Conservation (phyloP, 169 alveolate species). For the Theileria luwenshuni region DNA sequence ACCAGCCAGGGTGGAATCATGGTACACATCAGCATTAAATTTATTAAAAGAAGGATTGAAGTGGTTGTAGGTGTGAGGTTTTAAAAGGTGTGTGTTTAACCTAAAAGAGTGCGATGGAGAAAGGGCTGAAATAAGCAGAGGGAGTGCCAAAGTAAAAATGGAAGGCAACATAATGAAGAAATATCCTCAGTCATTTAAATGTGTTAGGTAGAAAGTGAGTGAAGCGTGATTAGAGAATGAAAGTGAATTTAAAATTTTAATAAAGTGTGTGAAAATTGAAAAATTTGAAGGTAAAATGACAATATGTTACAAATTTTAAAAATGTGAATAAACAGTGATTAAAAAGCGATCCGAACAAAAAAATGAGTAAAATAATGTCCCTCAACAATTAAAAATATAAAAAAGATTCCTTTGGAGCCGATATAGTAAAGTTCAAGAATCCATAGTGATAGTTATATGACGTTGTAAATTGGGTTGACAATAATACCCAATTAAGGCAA, state of each 20-base stretch:
- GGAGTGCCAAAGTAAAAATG: neutral
- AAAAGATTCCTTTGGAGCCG: neutral
- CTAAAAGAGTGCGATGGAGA: neutral
- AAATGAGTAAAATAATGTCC: too few species aligned
- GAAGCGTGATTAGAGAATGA: neutral
- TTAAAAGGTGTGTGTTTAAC: neutral
- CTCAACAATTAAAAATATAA: neutral
- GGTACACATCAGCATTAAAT: constrained; percentile 11
- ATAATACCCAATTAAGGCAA: constrained; percentile 10
- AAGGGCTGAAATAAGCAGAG: neutral
- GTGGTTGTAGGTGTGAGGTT: neutral
- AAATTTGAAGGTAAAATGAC: neutral
- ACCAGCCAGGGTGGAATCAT: neutral
- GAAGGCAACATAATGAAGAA: constrained; percentile 17
- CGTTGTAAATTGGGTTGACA: constrained; percentile 19
- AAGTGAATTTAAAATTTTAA: neutral
- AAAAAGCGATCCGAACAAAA: too few species aligned
- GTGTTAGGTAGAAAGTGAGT: constrained; percentile 3
- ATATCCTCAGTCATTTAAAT: constrained; percentile 4
- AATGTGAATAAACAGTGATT: constrained; percentile 4
- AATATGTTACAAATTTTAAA: neutral
- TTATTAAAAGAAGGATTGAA: neutral
- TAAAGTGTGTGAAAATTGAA: neutral
- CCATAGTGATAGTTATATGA: constrained; percentile 2
- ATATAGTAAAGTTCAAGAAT: neutral